Conservation (phyloP, 1,284 basidiomycete genomes). For the Inonotus hispidus region DNA sequence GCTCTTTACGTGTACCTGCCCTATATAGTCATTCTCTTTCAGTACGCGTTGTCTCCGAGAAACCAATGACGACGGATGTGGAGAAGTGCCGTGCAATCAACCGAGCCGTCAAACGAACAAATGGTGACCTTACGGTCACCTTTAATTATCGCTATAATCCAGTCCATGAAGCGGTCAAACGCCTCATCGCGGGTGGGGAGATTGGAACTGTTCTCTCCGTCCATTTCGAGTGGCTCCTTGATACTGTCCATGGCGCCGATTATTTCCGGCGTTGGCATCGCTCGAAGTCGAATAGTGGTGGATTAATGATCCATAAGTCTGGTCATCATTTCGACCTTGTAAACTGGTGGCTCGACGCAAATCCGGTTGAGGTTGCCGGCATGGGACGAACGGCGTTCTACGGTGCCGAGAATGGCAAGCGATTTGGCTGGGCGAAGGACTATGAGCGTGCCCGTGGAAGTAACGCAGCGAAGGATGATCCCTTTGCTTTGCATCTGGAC, state of each 20-base stretch:
- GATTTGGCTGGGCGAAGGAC: slow-evolving; percentile 44
- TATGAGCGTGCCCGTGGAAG: slow-evolving; percentile 43
- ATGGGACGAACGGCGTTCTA: slow-evolving; percentile 48
- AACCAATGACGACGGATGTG: slow-evolving; percentile 50
- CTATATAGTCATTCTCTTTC: slow-evolving; percentile 10
- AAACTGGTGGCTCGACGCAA: slow-evolving; percentile 52
- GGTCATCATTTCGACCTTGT: slow-evolving; percentile 49
- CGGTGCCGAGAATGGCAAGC: slow-evolving; percentile 41
- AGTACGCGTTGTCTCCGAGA: slow-evolving; percentile 45
- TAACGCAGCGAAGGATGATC: slow-evolving; percentile 40
- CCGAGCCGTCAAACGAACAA: slow-evolving; percentile 38
- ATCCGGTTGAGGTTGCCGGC: slow-evolving; percentile 45
- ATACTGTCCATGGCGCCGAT: slow-evolving; percentile 50
- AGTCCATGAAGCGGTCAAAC: slow-evolving; percentile 48
- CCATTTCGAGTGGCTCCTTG: slow-evolving; percentile 52
- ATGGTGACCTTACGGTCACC: slow-evolving; percentile 39
- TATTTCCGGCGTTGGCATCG: slow-evolving; percentile 51
- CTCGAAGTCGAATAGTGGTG: slow-evolving; percentile 46
- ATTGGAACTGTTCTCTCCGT: slow-evolving; percentile 49
- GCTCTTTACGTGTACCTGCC: slow-evolving; percentile 23
- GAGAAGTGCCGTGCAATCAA: slow-evolving; percentile 45
- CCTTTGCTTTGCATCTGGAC: slow-evolving; percentile 47
- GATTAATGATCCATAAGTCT: slow-evolving; percentile 49
- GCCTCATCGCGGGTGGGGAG: slow-evolving; percentile 42
- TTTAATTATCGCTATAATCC: slow-evolving; percentile 50